Evolutionary conservation across 1,139 yeast genomes (phyloP).

Genomic region (Groenewaldozyma sp.): DNA sequence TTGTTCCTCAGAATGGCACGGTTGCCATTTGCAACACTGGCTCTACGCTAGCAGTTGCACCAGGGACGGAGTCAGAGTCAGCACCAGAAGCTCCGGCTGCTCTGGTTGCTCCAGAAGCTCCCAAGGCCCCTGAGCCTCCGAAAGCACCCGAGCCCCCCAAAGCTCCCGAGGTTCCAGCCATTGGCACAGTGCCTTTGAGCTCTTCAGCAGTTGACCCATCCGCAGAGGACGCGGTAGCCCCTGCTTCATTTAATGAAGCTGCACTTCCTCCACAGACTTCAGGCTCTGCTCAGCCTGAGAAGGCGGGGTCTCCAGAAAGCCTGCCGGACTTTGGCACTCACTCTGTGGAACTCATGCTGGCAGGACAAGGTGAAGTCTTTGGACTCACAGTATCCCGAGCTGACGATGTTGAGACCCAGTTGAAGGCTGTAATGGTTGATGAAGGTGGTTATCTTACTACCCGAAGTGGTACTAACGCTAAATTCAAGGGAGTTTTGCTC

Average conservation of each 20-base stretch:
- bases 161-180: background rate
- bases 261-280: background rate
- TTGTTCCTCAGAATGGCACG: no score
- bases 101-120: background rate
- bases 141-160: background rate
- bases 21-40: no score
- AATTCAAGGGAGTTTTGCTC: constrained; percentile 20
- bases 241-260: background rate
- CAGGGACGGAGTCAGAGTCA: no score
- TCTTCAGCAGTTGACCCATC: background rate
- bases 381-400: constrained; percentile 18
- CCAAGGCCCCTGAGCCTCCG: background rate
- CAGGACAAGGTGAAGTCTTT: constrained; percentile 21
- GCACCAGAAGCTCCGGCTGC: no score
- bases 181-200: background rate
- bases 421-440: constrained; percentile 19
- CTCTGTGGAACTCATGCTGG: constrained; percentile 1
- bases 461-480: constrained; percentile 14
- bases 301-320: no score
- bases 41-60: no score
- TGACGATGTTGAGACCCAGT: constrained; percentile 12
- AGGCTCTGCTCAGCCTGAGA: no score
- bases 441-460: constrained; percentile 19
- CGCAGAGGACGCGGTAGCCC: background rate
- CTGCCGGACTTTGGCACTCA: background rate